Evolutionary conservation across 306 rosid genomes (phyloP).

Genomic region (Acacia confusa): DNA sequence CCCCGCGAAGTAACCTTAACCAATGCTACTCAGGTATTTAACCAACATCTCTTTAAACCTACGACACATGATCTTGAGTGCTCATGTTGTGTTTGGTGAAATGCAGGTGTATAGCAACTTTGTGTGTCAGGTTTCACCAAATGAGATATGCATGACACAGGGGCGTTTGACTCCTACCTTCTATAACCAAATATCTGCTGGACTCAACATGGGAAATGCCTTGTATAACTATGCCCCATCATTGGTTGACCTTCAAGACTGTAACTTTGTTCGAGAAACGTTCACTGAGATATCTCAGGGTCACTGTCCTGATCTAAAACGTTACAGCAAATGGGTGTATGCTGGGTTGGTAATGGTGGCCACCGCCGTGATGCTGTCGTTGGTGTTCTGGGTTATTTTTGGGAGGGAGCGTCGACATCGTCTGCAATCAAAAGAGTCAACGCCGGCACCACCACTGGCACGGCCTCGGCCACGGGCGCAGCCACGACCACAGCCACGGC

Average conservation of each 20-base stretch:
- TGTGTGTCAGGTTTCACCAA: constrained; percentile 57
- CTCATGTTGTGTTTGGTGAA: not conserved
- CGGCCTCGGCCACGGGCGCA: not conserved
- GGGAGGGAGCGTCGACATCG: constrained; percentile 85
- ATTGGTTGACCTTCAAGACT: constrained; percentile 62
- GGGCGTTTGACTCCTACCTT: constrained; percentile 79
- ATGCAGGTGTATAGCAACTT: constrained; percentile 68
- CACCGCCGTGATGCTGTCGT: constrained; percentile 68
- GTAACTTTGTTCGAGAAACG: constrained; percentile 71
- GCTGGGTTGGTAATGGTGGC: constrained; percentile 74
- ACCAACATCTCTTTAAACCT: not conserved
- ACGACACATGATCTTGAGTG: not conserved
- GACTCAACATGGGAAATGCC: constrained; percentile 58
- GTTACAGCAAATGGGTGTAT: constrained; percentile 60
- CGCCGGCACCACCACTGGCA: not conserved
- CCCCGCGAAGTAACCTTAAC: constrained; percentile 51
- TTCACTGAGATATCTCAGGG: constrained; percentile 46
- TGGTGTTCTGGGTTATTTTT: constrained; percentile 87
- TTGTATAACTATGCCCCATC: constrained; percentile 64
- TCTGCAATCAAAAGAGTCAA: constrained; percentile 32
- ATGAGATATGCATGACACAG: constrained; percentile 54
- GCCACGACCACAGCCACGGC: not conserved
- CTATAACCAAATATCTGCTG: constrained; percentile 58
- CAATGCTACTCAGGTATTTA: constrained; percentile 61
- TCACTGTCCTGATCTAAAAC: constrained; percentile 71